Conservation (phyloP, 805 yeast species). For the Jamesozyma lodderae region DNA sequence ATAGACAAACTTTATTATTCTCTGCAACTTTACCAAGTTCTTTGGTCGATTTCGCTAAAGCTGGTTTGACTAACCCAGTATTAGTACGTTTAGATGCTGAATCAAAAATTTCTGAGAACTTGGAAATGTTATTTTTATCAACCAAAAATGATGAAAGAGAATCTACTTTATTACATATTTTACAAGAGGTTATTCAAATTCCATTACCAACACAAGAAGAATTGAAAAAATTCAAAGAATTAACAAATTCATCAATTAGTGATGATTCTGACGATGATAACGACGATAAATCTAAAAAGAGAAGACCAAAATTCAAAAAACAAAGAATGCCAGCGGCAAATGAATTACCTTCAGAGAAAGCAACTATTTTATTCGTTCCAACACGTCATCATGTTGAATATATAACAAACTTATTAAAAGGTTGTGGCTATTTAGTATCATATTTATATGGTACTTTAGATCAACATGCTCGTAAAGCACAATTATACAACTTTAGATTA, state of each 20-base stretch:
- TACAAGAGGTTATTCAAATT: slow-evolving; percentile 77
- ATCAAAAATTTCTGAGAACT: slow-evolving; percentile 76
- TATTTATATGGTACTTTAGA: slow-evolving; percentile 91
- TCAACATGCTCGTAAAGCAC: slow-evolving; percentile 89
- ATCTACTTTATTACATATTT: slow-evolving; percentile 65
- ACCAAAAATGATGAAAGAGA: slow-evolving; percentile 82
- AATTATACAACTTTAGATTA: slow-evolving; percentile 71
- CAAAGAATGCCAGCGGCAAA: slow-evolving; percentile 68
- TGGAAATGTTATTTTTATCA: slow-evolving; percentile 81
- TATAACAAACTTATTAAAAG: slow-evolving; percentile 56
- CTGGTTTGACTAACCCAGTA: slow-evolving; percentile 88
- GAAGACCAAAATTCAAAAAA: slow-evolving; percentile 35
- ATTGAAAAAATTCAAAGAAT: slow-evolving; percentile 40
- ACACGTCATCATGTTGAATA: slow-evolving; percentile 98
- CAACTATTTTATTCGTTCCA: slow-evolving; percentile 92
- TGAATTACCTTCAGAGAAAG: slow-evolving; percentile 71
- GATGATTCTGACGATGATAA: slow-evolving; percentile 41
- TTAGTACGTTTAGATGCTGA: slow-evolving; percentile 91
- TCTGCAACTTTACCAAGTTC: slow-evolving; percentile 92
- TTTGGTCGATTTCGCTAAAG: slow-evolving; percentile 93
- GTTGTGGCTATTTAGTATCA: slow-evolving; percentile 78
- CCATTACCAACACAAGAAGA: slow-evolving; percentile 74
- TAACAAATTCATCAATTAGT: slow-evolving; percentile 41
- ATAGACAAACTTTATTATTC: slow-evolving; percentile 80
- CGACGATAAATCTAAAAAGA: slow-evolving; percentile 16